Conservation (phyloP, 768 basidiomycete species). For the Nidularia sp. region DNA sequence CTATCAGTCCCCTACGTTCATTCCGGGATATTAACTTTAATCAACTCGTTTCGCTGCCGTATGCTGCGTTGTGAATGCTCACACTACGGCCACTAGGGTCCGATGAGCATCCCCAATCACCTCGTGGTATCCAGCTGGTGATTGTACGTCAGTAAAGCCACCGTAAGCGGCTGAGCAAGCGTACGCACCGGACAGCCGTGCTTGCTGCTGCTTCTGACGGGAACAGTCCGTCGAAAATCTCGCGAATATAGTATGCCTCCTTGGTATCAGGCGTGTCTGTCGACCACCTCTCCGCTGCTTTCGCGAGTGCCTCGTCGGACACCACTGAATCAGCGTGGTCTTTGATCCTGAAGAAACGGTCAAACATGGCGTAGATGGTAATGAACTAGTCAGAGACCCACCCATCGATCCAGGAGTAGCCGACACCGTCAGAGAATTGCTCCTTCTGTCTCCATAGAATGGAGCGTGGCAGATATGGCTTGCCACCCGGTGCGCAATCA, state of each 20-base stretch:
- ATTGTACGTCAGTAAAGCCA: slow-evolving; percentile 1
- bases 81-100: slow-evolving; percentile 97
- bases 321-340: slow-evolving; percentile 72
- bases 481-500: slow-evolving; percentile 78
- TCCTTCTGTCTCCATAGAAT: slow-evolving; percentile 99
- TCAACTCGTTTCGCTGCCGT: slow-evolving; percentile 35
- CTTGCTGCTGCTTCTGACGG: slow-evolving; percentile 79
- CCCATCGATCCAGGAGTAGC: slow-evolving; percentile 99
- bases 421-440: slow-evolving; percentile 98
- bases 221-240: slow-evolving; percentile 90
- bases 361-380: neutral
- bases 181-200: slow-evolving; percentile 83
- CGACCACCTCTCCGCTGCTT: slow-evolving; percentile 71
- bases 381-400: slow-evolving; percentile 21
- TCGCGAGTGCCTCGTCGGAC: slow-evolving; percentile 77
- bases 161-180: slow-evolving; percentile 4
- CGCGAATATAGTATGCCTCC: slow-evolving; percentile 91
- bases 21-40: slow-evolving; percentile 18
- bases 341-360: slow-evolving; percentile 66
- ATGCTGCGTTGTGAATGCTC: slow-evolving; percentile 93
- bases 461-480: slow-evolving; percentile 90
- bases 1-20: slow-evolving; percentile 21
- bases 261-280: slow-evolving; percentile 89
- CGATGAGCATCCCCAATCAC: slow-evolving; percentile 93
- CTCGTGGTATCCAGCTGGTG: slow-evolving; percentile 85